These are phyloP conservation scores for Angomonas ambiguus DNA, from an alignment of 208 protist species.

Conservation along the genomic window DNA sequence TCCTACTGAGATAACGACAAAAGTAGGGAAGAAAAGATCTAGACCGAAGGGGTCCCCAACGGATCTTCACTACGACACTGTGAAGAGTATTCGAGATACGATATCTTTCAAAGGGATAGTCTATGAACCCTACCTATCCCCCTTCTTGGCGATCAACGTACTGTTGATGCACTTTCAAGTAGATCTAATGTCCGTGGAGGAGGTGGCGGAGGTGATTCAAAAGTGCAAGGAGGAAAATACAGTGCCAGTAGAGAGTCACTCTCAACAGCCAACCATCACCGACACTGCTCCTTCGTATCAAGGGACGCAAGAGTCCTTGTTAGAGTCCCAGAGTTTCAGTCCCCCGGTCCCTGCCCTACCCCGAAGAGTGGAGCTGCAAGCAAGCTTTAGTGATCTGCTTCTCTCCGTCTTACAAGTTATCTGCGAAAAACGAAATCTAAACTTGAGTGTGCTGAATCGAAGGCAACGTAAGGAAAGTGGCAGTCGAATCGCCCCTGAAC, in stretches of 20 bases:
- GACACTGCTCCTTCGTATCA: background rate
- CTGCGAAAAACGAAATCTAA: background rate
- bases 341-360: background rate
- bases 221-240: background rate
- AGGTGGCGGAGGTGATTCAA: background rate
- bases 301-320: background rate
- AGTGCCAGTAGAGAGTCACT: background rate
- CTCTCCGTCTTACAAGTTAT: background rate
- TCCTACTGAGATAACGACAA: background rate
- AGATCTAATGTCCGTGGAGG: background rate
- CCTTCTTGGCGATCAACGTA: background rate
- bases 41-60: background rate
- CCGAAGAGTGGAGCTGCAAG: background rate
- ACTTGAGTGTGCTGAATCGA: background rate
- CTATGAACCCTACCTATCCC: background rate
- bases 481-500: background rate
- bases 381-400: background rate
- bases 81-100: background rate
- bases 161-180: background rate
- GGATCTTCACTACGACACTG: background rate
- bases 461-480: background rate
- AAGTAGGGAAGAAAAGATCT: background rate
- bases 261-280: background rate
- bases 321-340: background rate
- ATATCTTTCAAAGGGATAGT: background rate